These are phyloP conservation scores for Phytophthora pluvialis DNA, from an alignment of 352 stramenopile genomes.

Conservation along the genomic window DNA sequence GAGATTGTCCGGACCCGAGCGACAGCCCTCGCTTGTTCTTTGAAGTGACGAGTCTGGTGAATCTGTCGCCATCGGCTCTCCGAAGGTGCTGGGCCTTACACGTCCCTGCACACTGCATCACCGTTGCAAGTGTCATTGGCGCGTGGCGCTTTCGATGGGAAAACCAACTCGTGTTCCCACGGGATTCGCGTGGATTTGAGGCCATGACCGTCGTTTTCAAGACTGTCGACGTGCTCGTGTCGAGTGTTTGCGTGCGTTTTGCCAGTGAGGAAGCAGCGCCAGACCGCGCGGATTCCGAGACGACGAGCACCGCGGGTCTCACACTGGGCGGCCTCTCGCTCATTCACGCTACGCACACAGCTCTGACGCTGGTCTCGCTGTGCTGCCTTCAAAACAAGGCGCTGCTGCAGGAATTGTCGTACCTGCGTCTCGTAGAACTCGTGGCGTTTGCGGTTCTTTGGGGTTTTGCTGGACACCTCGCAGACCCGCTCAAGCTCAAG, in stretches of 20 bases:
- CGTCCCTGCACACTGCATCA: conserved; percentile 27
- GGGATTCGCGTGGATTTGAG: conserved; percentile 21
- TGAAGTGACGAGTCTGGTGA: conserved; percentile 21
- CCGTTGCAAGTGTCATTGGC: conserved; percentile 25
- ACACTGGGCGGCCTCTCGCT: conserved; percentile 49
- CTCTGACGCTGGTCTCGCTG: conserved; percentile 39
- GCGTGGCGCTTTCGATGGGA: conserved; percentile 33
- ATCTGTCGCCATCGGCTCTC: conserved; percentile 34
- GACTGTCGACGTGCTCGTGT: conserved; percentile 36
- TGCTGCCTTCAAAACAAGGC: conserved; percentile 51
- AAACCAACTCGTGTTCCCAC: conserved; percentile 20
- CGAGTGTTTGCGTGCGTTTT: conserved; percentile 40
- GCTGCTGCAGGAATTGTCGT: conserved; percentile 39
- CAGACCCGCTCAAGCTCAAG: conserved; percentile 46
- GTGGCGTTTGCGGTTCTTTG: conserved; percentile 58
- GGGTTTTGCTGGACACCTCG: conserved; percentile 55
- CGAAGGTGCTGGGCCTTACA: conserved; percentile 25
- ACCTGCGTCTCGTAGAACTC: conserved; percentile 36
- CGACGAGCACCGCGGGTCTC: conserved; percentile 1
- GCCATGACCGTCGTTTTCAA: conserved; percentile 38
- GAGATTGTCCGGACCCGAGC: conserved; percentile 3
- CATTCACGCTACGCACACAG: conserved; percentile 45
- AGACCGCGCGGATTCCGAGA: background rate
- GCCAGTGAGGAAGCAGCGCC: conserved; percentile 23
- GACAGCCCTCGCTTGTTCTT: conserved; percentile 29